Conservation (phyloP, 345 rosid species). For the Psidium guajava region DNA sequence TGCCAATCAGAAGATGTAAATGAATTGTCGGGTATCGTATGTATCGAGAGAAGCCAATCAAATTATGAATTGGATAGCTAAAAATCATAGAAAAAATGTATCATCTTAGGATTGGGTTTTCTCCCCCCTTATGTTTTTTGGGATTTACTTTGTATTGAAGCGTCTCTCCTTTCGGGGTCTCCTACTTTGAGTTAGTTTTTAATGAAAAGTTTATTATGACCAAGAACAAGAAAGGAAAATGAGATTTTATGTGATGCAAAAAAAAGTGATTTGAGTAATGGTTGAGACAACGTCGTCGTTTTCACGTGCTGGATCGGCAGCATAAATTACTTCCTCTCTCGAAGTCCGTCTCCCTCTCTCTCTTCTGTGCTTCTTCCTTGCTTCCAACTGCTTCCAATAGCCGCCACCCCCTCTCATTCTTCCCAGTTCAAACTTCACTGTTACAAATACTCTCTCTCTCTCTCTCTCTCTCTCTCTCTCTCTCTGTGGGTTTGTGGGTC, state of each 20-base stretch:
- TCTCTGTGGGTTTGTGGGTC: background rate
- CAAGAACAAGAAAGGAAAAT: background rate
- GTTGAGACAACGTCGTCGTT: background rate
- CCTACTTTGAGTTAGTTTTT: no score
- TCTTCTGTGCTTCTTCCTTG: background rate
- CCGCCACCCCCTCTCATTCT: background rate
- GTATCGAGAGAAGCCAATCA: no score
- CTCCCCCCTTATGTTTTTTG: no score
- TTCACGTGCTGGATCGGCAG: background rate
- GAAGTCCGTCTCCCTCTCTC: background rate
- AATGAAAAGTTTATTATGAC: no score
- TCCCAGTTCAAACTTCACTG: background rate
- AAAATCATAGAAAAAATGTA: no score
- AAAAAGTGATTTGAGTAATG: background rate
- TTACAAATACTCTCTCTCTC: background rate
- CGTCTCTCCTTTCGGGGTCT: no score
- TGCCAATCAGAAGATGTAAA: no score
- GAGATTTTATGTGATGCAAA: background rate
- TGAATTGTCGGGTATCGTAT: no score
- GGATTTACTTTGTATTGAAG: no score
- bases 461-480: background rate
- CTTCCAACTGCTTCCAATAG: background rate
- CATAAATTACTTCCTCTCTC: background rate
- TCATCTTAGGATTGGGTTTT: no score
- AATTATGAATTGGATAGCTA: no score